These are phyloP conservation scores for Harrya chromipes DNA, from an alignment of 768 basidiomycete genomes.

Conservation along the genomic window DNA sequence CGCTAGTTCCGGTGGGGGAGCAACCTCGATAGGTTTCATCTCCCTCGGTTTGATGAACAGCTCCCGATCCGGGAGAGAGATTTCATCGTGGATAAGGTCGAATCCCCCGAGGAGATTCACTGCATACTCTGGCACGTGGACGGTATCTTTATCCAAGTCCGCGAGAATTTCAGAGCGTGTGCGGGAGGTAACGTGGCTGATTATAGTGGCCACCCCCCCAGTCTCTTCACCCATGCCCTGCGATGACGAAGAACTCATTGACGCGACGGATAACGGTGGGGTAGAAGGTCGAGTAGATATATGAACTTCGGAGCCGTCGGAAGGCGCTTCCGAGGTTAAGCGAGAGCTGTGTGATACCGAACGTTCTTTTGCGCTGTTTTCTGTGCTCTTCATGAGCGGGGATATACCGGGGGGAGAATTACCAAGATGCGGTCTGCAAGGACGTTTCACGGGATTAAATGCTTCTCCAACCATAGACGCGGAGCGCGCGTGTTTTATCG, in stretches of 20 bases:
- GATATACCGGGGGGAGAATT: constrained; percentile 15
- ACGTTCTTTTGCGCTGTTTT: constrained; percentile 13
- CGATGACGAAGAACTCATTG: constrained; percentile 23
- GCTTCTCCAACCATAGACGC: constrained; percentile 25
- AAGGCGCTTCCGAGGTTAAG: constrained; percentile 16
- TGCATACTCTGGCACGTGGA: constrained; percentile 44
- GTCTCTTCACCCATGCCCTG: constrained; percentile 17
- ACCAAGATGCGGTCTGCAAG: constrained; percentile 22
- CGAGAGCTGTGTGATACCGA: constrained; percentile 23
- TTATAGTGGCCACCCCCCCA: constrained; percentile 37
- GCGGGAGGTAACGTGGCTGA: constrained; percentile 31
- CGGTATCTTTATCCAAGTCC: constrained; percentile 30
- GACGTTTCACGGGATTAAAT: constrained; percentile 29
- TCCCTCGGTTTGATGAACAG: constrained; percentile 29
- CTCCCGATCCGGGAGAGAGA: constrained; percentile 32
- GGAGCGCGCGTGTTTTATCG: constrained; percentile 26
- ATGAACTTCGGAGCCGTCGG: constrained; percentile 22
- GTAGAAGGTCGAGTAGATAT: constrained; percentile 27
- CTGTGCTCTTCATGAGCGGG: constrained; percentile 18
- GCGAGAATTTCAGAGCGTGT: constrained; percentile 38
- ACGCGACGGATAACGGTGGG: constrained; percentile 28
- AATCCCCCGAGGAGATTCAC: constrained; percentile 42
- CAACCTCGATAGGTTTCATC: constrained; percentile 28
- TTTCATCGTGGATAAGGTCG: constrained; percentile 35
- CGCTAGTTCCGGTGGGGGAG: constrained; percentile 21